Conservation (phyloP, 73 alveolate genomes). For the Tetrahymena borealis region DNA sequence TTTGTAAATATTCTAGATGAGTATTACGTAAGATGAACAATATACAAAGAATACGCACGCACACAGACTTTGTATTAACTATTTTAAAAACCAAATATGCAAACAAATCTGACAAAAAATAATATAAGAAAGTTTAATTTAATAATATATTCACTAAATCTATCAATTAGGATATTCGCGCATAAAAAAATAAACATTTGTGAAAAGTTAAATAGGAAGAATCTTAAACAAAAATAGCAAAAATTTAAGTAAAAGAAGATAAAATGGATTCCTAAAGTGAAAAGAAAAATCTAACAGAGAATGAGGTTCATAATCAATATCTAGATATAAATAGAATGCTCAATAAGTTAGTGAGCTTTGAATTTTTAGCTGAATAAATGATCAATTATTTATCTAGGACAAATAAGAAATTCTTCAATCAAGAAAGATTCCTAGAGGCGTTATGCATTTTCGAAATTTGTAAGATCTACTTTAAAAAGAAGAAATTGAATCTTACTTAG, state of each 20-base stretch:
- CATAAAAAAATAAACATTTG: too few relatives aligned
- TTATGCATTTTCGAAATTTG: not conserved
- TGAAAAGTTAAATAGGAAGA: too few relatives aligned
- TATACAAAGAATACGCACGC: not conserved
- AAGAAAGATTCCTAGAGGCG: not conserved
- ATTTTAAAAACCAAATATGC: not conserved
- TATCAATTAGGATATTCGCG: too few relatives aligned
- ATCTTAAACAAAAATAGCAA: too few relatives aligned
- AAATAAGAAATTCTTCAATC: not conserved
- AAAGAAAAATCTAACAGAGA: not conserved
- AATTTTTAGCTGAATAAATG: not conserved
- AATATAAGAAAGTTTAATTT: too few relatives aligned
- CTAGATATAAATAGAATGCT: not conserved
- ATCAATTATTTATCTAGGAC: not conserved
- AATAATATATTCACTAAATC: too few relatives aligned
- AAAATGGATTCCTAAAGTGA: not conserved
- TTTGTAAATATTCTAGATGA: not conserved
- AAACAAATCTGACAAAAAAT: not conserved
- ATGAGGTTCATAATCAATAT: not conserved
- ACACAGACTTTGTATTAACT: not conserved
- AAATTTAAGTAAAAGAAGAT: too few relatives aligned
- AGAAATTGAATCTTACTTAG: not conserved
- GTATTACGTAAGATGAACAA: not conserved
- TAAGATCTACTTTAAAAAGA: not conserved
- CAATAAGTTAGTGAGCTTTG: not conserved